phyloP scores from a whole-genome alignment of 495 filamentous ascomycete genomes.

The Chaetomium cochliodes region DNA sequence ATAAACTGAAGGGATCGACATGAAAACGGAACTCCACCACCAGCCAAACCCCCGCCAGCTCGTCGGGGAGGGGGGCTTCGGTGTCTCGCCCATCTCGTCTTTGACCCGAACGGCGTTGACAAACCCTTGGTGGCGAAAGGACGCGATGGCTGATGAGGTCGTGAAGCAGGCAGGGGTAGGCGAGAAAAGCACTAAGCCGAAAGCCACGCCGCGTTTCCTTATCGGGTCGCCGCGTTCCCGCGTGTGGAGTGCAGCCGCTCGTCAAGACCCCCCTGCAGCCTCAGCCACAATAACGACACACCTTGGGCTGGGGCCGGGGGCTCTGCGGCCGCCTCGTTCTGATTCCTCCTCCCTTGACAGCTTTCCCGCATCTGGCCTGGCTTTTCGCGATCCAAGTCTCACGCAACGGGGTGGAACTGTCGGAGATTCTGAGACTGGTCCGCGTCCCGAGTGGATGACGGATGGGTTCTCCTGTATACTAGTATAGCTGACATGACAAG shows the following conservation, averaged over 20 bases:
- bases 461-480: no score
- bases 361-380: not conserved
- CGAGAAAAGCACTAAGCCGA: not conserved
- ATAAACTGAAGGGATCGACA: not conserved
- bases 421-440: not conserved
- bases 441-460: no score
- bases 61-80: not conserved
- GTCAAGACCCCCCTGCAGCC: conserved; percentile 1
- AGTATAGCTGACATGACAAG: not conserved
- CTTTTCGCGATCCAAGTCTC: not conserved
- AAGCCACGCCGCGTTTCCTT: conserved; percentile 11
- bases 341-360: not conserved
- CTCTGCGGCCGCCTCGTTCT: conserved; percentile 7
- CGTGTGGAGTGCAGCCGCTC: not conserved
- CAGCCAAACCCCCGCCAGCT: no score
- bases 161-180: not conserved
- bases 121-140: not conserved
- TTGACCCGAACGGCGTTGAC: not conserved
- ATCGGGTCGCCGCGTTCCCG: conserved; percentile 13
- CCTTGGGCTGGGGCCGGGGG: not conserved
- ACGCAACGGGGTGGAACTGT: conserved; percentile 1
- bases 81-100: not conserved
- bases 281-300: conserved; percentile 12
- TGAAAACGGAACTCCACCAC: not conserved
- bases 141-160: not conserved